Base-by-base conservation (phyloP, 169 alveolate species). In the Theileria parva region DNA sequence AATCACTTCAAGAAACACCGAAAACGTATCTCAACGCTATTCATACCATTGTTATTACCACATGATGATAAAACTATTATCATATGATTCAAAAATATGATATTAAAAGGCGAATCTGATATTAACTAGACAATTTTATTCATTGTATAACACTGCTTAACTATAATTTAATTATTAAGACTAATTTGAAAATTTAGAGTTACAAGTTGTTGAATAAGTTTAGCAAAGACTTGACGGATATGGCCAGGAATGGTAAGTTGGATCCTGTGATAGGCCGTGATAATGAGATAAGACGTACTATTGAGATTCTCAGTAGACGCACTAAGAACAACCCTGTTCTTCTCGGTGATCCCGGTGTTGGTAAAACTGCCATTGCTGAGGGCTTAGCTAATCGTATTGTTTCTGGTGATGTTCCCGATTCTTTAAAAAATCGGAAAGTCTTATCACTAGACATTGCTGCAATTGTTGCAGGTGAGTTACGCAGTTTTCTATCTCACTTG, bases 211-310 rank as follows among this genome's bases (percentile, higher is more conserved):
- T 93, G 79, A 95, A 87, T 59, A 92, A 93, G 53, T 93, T 87
- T 72, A 81, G 93, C 60, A 77, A 92, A 27, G 96, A 93, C 69
- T 80, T 93, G 64, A 93, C 96, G 2, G 93, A 94, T 0, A 91
- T 91, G 87, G 96, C 96, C 0, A 85, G 94, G 51, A 92, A 92
- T 23, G 96, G 96, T 8, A 93, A 93, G 76, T 77, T 93, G 60
- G 96, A 93, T 75, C 96, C 96, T 0, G 96, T 93, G 59, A 93
- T 93, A n/a, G 96, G 96, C 2, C 83, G 97, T 19, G 96, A 94
- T 71, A 87, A 85, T 63, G 97, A 94, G 85, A 93, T 94, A 9
- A 81, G 97, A 27, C 89, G 97, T 67, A 92, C 94, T 11, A 78
- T 94, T 7, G 96, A 94, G 61, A 92, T 94, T 1, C 89, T 94